These are phyloP conservation scores for Sporothrix schenckii DNA, from an alignment of 2,329 filamentous ascomycete species.

Conservation along the genomic window DNA sequence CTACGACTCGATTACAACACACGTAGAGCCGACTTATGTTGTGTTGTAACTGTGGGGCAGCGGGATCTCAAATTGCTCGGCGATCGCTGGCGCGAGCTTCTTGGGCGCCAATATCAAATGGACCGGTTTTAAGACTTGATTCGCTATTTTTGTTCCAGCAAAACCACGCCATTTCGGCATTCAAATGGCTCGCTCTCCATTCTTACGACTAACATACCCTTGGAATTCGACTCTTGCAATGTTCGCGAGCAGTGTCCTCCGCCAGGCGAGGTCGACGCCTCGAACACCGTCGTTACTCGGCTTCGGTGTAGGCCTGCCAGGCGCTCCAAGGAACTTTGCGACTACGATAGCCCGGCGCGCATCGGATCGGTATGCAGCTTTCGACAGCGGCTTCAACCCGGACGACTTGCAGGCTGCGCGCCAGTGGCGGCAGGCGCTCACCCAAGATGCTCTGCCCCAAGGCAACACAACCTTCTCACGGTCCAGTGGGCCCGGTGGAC, in stretches of 20 bases:
- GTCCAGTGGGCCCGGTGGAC: slow-evolving; percentile 64
- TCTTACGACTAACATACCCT: not conserved
- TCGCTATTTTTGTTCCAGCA: not conserved
- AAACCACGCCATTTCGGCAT: not conserved
- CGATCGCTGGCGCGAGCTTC: slow-evolving; percentile 10
- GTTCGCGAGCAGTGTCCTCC: not conserved
- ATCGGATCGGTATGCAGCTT: slow-evolving; percentile 50
- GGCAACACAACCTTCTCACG: slow-evolving; percentile 59
- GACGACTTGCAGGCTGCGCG: slow-evolving; percentile 56
- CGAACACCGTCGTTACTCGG: not conserved
- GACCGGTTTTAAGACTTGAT: not conserved
- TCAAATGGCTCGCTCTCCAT: not conserved
- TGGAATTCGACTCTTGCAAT: not conserved
- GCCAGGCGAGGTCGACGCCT: not conserved
- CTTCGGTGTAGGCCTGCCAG: not conserved
- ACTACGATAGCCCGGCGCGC: not conserved
- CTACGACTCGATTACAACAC: no score
- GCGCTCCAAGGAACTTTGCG: not conserved
- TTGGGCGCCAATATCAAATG: slow-evolving; percentile 7
- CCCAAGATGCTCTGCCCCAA: slow-evolving; percentile 50
- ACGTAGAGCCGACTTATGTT: no score
- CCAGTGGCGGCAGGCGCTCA: slow-evolving; percentile 54
- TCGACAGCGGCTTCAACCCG: slow-evolving; percentile 54
- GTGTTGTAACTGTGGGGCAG: not conserved
- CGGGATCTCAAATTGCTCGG: slow-evolving; percentile 13